Evolutionary conservation across 805 yeast genomes (phyloP).

Genomic region (Saturnispora hagleri): DNA sequence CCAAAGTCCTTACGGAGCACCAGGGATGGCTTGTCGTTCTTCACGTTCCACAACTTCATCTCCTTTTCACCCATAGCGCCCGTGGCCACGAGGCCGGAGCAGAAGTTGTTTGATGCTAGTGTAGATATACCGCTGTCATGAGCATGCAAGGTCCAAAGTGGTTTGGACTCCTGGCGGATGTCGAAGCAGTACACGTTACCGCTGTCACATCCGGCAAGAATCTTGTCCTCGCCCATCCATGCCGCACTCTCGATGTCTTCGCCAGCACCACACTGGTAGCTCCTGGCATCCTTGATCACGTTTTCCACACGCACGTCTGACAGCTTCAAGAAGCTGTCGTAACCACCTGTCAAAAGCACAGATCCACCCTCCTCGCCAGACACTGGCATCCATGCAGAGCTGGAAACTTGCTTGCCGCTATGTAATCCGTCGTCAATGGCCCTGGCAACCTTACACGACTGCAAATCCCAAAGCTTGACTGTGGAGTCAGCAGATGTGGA

Average conservation of each 20-base stretch:
- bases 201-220: slow-evolving; percentile 75
- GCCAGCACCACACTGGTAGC: slow-evolving; percentile 47
- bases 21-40: slow-evolving; percentile 58
- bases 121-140: slow-evolving; percentile 92
- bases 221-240: slow-evolving; percentile 52
- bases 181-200: slow-evolving; percentile 89
- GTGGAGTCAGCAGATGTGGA: slow-evolving; percentile 95
- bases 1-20: slow-evolving; percentile 86
- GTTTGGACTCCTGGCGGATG: slow-evolving; percentile 52
- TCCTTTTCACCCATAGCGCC: slow-evolving; percentile 86
- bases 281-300: slow-evolving; percentile 47
- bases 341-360: slow-evolving; percentile 82
- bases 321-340: slow-evolving; percentile 76
- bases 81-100: slow-evolving; percentile 71
- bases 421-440: slow-evolving; percentile 61
- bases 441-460: slow-evolving; percentile 63
- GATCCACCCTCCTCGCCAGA: slow-evolving; percentile 39
- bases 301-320: slow-evolving; percentile 75
- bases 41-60: slow-evolving; percentile 81
- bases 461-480: slow-evolving; percentile 90
- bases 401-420: slow-evolving; percentile 69
- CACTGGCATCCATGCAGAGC: slow-evolving; percentile 77
- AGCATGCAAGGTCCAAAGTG: slow-evolving; percentile 93
- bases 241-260: slow-evolving; percentile 80
- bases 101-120: slow-evolving; percentile 54